phyloP scores from a whole-genome alignment of 306 rosid genomes.

The Lablab purpureus region DNA sequence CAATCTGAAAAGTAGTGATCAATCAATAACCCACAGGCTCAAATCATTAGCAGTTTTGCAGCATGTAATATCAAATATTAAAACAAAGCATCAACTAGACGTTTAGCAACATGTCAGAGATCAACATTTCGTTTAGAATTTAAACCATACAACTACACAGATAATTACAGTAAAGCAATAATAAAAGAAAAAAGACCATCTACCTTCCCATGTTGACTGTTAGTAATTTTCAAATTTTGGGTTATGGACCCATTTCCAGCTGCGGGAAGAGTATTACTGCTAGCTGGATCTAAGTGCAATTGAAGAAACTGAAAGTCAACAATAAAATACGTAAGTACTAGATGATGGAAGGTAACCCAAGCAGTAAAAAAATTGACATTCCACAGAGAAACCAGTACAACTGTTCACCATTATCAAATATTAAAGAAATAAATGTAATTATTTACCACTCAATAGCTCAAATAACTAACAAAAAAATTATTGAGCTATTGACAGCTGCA shows the following conservation, averaged over 20 bases:
- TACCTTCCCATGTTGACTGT: slow-evolving; percentile 99
- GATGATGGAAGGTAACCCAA: slow-evolving; percentile 37
- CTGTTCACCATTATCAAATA: background rate
- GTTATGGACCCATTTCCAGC: slow-evolving; percentile 76
- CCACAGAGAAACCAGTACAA: slow-evolving; percentile 41
- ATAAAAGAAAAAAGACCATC: slow-evolving; percentile 24
- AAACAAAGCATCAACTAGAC: slow-evolving; percentile 10
- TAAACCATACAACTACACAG: slow-evolving; percentile 20
- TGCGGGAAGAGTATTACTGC: slow-evolving; percentile 76
- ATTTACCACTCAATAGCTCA: slow-evolving; percentile 30
- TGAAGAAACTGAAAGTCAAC: slow-evolving; percentile 85
- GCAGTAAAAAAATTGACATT: slow-evolving; percentile 29
- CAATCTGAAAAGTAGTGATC: slow-evolving; percentile 34
- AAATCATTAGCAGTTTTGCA: slow-evolving; percentile 24
- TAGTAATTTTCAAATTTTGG: slow-evolving; percentile 86
- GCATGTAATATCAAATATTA: slow-evolving; percentile 2
- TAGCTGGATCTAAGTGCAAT: slow-evolving; percentile 93
- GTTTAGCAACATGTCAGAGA: slow-evolving; percentile 19
- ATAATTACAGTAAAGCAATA: slow-evolving; percentile 24
- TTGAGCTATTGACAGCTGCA: slow-evolving; percentile 34
- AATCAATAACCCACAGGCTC: slow-evolving; percentile 18
- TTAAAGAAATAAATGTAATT: slow-evolving; percentile 16
- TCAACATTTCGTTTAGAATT: slow-evolving; percentile 22
- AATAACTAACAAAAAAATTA: slow-evolving; percentile 30
- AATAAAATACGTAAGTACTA: slow-evolving; percentile 53